A percentile compares a stretch with the other conserved stretches of the same genome.
Conservation (phyloP, 1,284 basidiomycete species). For the Papiliotrema terrestris region DNA sequence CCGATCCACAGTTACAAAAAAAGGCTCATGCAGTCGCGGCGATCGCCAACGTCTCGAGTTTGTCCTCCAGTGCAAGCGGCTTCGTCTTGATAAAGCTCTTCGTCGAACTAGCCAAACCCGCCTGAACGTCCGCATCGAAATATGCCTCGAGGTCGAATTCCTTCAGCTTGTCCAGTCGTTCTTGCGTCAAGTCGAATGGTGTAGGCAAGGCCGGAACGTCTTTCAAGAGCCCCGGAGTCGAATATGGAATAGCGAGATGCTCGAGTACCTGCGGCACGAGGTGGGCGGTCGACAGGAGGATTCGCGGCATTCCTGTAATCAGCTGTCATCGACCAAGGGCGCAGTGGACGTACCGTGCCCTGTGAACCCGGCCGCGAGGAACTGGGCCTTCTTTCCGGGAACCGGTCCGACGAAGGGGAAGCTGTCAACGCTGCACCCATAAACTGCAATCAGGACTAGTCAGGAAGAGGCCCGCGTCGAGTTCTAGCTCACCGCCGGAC, state of each 20-base stretch:
- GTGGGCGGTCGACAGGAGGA: conserved; percentile 20
- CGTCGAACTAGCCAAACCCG: conserved; percentile 6
- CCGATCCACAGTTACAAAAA: background rate
- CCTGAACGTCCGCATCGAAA: conserved; percentile 3
- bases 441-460: conserved; percentile 8
- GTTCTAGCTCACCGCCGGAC: conserved; percentile 18
- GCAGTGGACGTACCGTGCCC: conserved; percentile 17
- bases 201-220: conserved; percentile 15
- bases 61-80: background rate
- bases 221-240: background rate
- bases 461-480: background rate
- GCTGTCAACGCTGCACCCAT: conserved; percentile 14
- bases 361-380: conserved; percentile 18
- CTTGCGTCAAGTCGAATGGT: conserved; percentile 15
- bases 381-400: conserved; percentile 14
- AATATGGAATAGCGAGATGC: conserved; percentile 4
- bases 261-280: conserved; percentile 12
- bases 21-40: background rate
- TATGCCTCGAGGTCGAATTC: conserved; percentile 3
- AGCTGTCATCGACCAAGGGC: background rate
- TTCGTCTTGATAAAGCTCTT: conserved; percentile 7
- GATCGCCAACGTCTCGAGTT: background rate
- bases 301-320: conserved; percentile 22
- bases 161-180: conserved; percentile 12
- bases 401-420: conserved; percentile 21